These are phyloP conservation scores for Pichia norvegensis DNA, from an alignment of 1,139 yeast species.

Conservation along the genomic window DNA sequence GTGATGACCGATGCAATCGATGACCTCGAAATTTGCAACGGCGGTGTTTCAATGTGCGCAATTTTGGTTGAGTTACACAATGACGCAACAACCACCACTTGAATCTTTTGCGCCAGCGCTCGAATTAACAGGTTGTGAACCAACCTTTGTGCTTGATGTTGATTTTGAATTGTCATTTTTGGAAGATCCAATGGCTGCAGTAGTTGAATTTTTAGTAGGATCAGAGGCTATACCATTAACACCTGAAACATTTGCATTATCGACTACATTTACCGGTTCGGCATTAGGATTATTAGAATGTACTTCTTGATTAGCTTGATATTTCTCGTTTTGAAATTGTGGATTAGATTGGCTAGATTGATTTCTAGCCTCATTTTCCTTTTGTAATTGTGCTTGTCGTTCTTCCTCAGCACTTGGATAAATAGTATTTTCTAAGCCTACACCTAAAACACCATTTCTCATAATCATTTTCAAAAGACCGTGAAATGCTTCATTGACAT, in stretches of 20 bases:
- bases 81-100: constrained; percentile 27
- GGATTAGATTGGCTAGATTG: not conserved
- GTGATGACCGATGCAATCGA: too few species aligned
- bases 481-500: constrained; percentile 84
- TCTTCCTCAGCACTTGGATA: constrained; percentile 24
- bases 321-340: not conserved
- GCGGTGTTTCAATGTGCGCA: too few species aligned
- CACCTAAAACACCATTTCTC: constrained; percentile 18
- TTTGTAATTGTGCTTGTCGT: constrained; percentile 4
- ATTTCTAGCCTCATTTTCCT: not conserved
- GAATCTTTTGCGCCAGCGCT: constrained; percentile 14
- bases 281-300: not conserved
- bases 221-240: not conserved
- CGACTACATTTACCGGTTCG: not conserved
- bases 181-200: not conserved
- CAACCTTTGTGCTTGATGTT: not conserved
- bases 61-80: constrained; percentile 16
- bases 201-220: not conserved
- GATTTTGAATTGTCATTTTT: not conserved
- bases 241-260: not conserved
- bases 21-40: too few species aligned
- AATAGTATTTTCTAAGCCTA: constrained; percentile 23
- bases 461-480: constrained; percentile 53
- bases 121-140: constrained; percentile 2
- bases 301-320: constrained; percentile 1